Evolutionary conservation across 495 filamentous ascomycete species (phyloP).

Genomic region (Hyaloscypha finlandica): DNA sequence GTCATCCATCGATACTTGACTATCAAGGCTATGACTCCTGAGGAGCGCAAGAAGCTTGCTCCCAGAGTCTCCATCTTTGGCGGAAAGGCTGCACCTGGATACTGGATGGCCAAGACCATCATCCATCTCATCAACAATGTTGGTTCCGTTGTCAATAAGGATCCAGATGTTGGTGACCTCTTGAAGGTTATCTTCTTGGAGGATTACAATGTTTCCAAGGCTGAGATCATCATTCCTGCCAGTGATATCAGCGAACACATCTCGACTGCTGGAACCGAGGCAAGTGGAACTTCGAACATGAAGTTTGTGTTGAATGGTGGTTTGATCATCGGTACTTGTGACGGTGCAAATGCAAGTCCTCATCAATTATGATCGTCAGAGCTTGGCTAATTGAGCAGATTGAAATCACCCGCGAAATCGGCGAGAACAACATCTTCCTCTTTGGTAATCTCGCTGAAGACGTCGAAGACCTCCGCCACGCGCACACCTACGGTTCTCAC

Average conservation of each 20-base stretch:
- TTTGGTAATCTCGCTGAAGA: conserved; percentile 96
- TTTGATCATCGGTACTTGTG: conserved; percentile 95
- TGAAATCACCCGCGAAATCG: conserved; percentile 96
- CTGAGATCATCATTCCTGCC: conserved; percentile 92
- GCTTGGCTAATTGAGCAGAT: conserved; percentile 55
- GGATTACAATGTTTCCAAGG: conserved; percentile 99
- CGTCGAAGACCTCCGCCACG: conserved; percentile 93
- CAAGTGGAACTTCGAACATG: conserved; percentile 79
- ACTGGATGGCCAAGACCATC: conserved; percentile 99
- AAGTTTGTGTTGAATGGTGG: conserved; percentile 98
- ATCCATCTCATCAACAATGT: conserved; percentile 96
- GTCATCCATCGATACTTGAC: conserved; percentile 93
- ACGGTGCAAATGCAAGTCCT: conserved; percentile 87
- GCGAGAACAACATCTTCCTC: conserved; percentile 96
- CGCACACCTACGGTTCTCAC: conserved; percentile 81
- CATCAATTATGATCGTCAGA: background rate
- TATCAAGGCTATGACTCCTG: conserved; percentile 80
- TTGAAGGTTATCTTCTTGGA: conserved; percentile 97
- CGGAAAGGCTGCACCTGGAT: conserved; percentile 95
- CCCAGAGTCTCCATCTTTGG: conserved; percentile 98
- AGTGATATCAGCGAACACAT: conserved; percentile 98
- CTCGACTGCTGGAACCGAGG: conserved; percentile 94
- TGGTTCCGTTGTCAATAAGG: conserved; percentile 87
- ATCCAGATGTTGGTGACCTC: conserved; percentile 87
- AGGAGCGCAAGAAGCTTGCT: conserved; percentile 83